Conservation (phyloP, 2,329 filamentous ascomycete species). For the Niveomyces coronatus region DNA sequence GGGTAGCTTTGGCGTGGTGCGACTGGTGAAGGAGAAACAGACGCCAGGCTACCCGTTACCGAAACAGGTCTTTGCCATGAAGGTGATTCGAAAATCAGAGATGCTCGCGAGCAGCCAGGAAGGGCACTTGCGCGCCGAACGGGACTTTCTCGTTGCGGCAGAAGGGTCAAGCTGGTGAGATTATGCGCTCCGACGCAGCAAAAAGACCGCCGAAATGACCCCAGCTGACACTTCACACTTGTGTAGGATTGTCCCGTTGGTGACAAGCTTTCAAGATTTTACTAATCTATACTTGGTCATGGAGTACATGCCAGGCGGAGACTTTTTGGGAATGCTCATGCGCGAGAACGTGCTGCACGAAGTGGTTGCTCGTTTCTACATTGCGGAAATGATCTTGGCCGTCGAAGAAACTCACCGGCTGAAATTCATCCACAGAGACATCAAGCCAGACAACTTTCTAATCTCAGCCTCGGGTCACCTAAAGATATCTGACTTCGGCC, state of each 20-base stretch:
- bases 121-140: slow-evolving; percentile 80
- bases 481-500: slow-evolving; percentile 92
- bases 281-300: slow-evolving; percentile 85
- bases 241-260: slow-evolving; percentile 70
- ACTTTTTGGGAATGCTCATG: slow-evolving; percentile 81
- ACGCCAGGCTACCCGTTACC: slow-evolving; percentile 18
- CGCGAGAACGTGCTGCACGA: slow-evolving; percentile 78
- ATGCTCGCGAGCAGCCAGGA: slow-evolving; percentile 91
- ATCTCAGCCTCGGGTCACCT: slow-evolving; percentile 81
- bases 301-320: slow-evolving; percentile 96
- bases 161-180: slow-evolving; percentile 70
- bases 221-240: not conserved
- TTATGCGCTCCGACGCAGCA: not conserved
- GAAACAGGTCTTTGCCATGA: slow-evolving; percentile 79
- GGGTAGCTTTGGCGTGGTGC: slow-evolving; percentile 89
- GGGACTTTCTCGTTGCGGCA: slow-evolving; percentile 83
- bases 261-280: slow-evolving; percentile 81
- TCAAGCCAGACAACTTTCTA: slow-evolving; percentile 96
- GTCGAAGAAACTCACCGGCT: slow-evolving; percentile 86
- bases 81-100: slow-evolving; percentile 86
- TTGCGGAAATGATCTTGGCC: slow-evolving; percentile 92
- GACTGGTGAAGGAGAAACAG: slow-evolving; percentile 62
- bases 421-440: slow-evolving; percentile 85
- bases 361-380: slow-evolving; percentile 69
- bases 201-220: too few relatives aligned